Percentiles rank a stretch among this genome's conserved stretches.
phyloP scores from a whole-genome alignment of 257 asterid species.

The Scutellaria galericulata region DNA sequence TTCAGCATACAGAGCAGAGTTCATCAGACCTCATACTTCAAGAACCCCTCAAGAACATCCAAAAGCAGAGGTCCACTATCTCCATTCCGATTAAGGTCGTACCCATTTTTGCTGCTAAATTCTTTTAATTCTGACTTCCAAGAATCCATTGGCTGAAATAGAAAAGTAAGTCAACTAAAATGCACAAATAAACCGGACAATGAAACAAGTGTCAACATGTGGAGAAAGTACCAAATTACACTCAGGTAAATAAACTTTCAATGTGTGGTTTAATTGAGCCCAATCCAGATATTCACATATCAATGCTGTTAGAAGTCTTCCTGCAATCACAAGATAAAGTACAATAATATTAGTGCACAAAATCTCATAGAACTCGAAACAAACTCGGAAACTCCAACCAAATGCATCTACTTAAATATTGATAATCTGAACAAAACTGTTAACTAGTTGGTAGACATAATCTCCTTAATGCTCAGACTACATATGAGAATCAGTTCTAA shows the following conservation, averaged over 20 bases:
- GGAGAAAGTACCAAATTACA: conserved; percentile 69
- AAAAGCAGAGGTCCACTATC: conserved; percentile 93
- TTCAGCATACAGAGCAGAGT: background rate
- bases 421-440: background rate
- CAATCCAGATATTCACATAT: conserved; percentile 94
- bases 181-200: conserved; percentile 6
- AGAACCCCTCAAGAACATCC: conserved; percentile 98
- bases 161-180: conserved; percentile 23
- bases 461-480: background rate
- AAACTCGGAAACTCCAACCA: background rate
- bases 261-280: conserved; percentile 87
- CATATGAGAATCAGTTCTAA: background rate
- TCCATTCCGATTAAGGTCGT: conserved; percentile 87
- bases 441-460: background rate
- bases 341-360: conserved; percentile 9
- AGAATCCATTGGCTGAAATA: conserved; percentile 78
- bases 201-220: conserved; percentile 9
- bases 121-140: conserved; percentile 96
- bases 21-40: conserved; percentile 90
- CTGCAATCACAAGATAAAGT: conserved; percentile 50
- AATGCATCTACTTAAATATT: conserved; percentile 13
- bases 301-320: conserved; percentile 78
- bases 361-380: background rate
- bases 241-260: conserved; percentile 89
- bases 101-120: conserved; percentile 90